Evolutionary conservation across 495 filamentous ascomycete genomes (phyloP).

Genomic region (Neurospora sp.): DNA sequence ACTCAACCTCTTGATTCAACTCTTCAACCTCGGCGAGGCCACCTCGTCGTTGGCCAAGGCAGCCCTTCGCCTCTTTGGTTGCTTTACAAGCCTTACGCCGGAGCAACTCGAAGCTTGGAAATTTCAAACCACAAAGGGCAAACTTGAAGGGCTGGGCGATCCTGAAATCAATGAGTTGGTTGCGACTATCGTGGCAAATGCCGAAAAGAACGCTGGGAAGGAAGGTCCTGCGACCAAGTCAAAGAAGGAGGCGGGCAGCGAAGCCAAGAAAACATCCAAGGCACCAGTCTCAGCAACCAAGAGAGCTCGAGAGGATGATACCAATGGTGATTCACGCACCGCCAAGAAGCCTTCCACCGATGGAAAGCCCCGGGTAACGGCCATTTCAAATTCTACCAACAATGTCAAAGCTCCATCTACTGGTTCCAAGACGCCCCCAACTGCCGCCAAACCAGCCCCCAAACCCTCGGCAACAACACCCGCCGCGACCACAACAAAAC

Average conservation of each 20-base stretch:
- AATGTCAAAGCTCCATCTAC: slow-evolving; percentile 4
- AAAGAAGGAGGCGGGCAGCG: slow-evolving; percentile 6
- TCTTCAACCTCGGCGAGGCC: slow-evolving; percentile 55
- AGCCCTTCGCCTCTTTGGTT: slow-evolving; percentile 55
- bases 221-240: slow-evolving; percentile 8
- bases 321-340: slow-evolving; percentile 20
- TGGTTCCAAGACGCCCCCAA: slow-evolving; percentile 7
- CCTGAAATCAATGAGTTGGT: slow-evolving; percentile 44
- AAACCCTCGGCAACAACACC: slow-evolving; percentile 19
- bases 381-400: slow-evolving; percentile 9
- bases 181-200: slow-evolving; percentile 29
- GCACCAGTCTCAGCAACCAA: slow-evolving; percentile 6
- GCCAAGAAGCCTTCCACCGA: slow-evolving; percentile 33
- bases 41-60: slow-evolving; percentile 51
- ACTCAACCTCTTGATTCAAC: slow-evolving; percentile 54
- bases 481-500: slow-evolving; percentile 13
- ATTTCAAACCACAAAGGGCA: slow-evolving; percentile 50
- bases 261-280: slow-evolving; percentile 6
- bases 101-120: slow-evolving; percentile 56
- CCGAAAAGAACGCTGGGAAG: slow-evolving; percentile 15
- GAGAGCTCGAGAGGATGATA: slow-evolving; percentile 30
- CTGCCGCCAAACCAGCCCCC: slow-evolving; percentile 14
- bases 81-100: slow-evolving; percentile 50
- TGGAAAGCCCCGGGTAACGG: not conserved
- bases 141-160: slow-evolving; percentile 57